Base-by-base conservation (phyloP, 108 stramenopile species). In the Cyclotella baltica region DNA sequence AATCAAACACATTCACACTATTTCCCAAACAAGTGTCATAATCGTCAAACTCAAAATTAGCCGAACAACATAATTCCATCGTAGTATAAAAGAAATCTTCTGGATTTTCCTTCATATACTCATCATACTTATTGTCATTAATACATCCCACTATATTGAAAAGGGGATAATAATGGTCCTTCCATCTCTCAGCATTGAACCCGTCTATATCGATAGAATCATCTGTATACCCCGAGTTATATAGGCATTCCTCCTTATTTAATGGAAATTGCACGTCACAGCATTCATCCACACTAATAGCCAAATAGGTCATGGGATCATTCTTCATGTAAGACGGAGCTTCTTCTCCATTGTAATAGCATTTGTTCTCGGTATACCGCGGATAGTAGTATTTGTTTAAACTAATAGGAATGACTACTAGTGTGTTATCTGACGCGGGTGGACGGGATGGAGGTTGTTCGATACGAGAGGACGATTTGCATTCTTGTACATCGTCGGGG, bases 381-480 rank as follows among this genome's bases (percentile, higher is more conserved):
- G 72, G 72, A 47, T 62, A 73, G 28, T 61, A 73, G 59, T 73
- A 73, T 2, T 22, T 23, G 16, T 11, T 18, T 1, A 35, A 62
- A 13, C 8, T 8, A 16, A 62, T 36, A 46, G 35, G 33, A 15
- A 50, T 18, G 16, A 62, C 59, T 15, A 13, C 33, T 25, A 50
- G 9, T 33, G 53, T 40, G 59, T 9, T 43, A 23, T 70, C 68
- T 3, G 23, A 22, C 11, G 34, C 48, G 35, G 72, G 72, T 46
- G 72, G 72, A 73, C 72, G 72, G 15, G 72, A 62, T 36, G 72
- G 72, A 10, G 31, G 59, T 18, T 59, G n/a, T 3, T 62, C 47
- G 38, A 61, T 6, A 28, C 59, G 20, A 1, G 58, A 23, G 55
- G 18, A 28, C 31, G 36, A 2, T 29, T 28, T 35, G 67, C 51